phyloP scores from a whole-genome alignment of 1,284 basidiomycete genomes.

The Boletus albobrunnescens region DNA sequence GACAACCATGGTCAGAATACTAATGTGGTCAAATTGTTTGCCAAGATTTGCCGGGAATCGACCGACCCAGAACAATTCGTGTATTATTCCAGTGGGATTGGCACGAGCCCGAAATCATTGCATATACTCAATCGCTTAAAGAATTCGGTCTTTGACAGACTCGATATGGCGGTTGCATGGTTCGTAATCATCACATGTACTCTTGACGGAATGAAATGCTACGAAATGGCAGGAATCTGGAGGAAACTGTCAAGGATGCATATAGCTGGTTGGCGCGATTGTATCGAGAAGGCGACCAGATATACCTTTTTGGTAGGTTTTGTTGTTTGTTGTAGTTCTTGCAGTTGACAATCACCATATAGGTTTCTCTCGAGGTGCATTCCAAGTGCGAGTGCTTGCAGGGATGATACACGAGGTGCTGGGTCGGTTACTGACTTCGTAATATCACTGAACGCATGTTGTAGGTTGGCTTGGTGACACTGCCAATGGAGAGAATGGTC shows the following conservation, averaged over 20 bases:
- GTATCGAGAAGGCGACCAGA: constrained; percentile 38
- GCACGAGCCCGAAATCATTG: constrained; percentile 27
- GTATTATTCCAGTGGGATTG: constrained; percentile 40
- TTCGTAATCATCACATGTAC: constrained; percentile 6
- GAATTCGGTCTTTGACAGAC: constrained; percentile 14
- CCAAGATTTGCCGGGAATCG: constrained; percentile 20
- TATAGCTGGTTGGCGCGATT: constrained; percentile 41
- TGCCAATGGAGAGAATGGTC: constrained; percentile 23
- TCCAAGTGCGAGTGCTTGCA: constrained; percentile 41
- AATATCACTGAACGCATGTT: background rate
- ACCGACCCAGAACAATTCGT: constrained; percentile 22
- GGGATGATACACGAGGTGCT: constrained; percentile 40
- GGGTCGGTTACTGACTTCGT: background rate
- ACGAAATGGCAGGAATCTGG: constrained; percentile 16
- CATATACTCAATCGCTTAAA: constrained; percentile 16
- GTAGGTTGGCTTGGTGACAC: constrained; percentile 23
- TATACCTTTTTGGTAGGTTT: constrained; percentile 40
- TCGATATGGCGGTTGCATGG: constrained; percentile 25
- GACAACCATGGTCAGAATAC: constrained; percentile 29
- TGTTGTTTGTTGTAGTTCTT: background rate
- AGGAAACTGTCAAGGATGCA: constrained; percentile 32
- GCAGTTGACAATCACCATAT: background rate
- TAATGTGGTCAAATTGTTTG: constrained; percentile 35
- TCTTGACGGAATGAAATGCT: background rate
- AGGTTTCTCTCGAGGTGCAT: constrained; percentile 48